phyloP scores from a whole-genome alignment of 1,139 yeast genomes.

The Hyphopichia khmerensis region DNA sequence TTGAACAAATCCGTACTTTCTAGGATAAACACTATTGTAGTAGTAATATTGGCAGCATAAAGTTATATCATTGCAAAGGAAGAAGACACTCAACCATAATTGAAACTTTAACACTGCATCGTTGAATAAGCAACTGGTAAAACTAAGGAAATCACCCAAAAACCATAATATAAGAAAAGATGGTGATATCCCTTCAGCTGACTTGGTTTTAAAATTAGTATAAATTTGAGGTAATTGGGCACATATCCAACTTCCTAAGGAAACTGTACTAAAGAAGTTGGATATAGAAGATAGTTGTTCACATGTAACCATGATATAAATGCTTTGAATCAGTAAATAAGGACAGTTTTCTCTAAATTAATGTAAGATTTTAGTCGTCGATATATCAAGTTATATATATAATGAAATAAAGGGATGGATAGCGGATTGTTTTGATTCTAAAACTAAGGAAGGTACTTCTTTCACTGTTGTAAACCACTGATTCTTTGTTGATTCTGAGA shows the following conservation, averaged over 20 bases:
- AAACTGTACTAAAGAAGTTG: conserved; percentile 30
- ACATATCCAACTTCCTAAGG: conserved; percentile 64
- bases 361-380: too few relatives aligned
- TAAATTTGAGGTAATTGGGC: conserved; percentile 88
- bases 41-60: conserved; percentile 77
- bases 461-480: neutral
- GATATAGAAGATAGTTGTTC: conserved; percentile 18
- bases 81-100: conserved; percentile 69
- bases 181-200: conserved; percentile 87
- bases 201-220: conserved; percentile 69
- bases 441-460: too few relatives aligned
- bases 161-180: conserved; percentile 77
- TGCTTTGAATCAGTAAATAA: too few relatives aligned
- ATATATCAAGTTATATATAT: too few relatives aligned
- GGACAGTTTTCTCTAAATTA: too few relatives aligned
- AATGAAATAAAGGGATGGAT: too few relatives aligned
- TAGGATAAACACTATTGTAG: conserved; percentile 49
- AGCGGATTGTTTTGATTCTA: too few relatives aligned
- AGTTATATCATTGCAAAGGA: conserved; percentile 67
- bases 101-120: conserved; percentile 74
- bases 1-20: conserved; percentile 6
- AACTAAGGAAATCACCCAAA: conserved; percentile 78
- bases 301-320: neutral
- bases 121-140: conserved; percentile 77
- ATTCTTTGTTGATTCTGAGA: neutral